These are phyloP conservation scores for Xylaria multiplex DNA, from an alignment of 2,329 filamentous ascomycete species.

Conservation along the genomic window DNA sequence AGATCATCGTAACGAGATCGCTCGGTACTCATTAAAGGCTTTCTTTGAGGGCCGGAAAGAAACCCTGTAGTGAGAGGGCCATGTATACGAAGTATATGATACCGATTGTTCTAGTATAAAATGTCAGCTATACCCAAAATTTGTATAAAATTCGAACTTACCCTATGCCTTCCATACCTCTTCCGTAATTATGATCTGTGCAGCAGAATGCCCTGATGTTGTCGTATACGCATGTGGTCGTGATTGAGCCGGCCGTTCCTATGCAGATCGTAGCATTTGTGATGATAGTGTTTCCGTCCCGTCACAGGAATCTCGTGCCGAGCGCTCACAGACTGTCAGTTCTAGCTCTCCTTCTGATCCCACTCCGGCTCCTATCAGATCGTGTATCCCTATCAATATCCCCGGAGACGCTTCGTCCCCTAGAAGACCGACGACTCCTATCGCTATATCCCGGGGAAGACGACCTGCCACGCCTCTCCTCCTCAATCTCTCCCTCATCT, in stretches of 20 bases:
- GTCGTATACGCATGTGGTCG: not conserved
- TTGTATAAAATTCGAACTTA: slow-evolving; percentile 23
- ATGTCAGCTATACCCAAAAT: slow-evolving; percentile 33
- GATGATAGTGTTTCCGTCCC: not conserved
- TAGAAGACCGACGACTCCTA: slow-evolving; percentile 36
- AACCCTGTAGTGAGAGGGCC: not conserved
- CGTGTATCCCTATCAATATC: slow-evolving; percentile 50
- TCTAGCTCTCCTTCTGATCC: slow-evolving; percentile 26
- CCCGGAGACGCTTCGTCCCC: slow-evolving; percentile 46
- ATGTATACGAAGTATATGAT: slow-evolving; percentile 11
- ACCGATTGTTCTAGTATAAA: slow-evolving; percentile 13
- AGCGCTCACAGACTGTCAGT: slow-evolving; percentile 30
- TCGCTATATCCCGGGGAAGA: slow-evolving; percentile 28
- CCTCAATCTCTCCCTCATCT: slow-evolving; percentile 36
- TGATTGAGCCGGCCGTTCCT: not conserved
- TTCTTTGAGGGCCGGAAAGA: not conserved
- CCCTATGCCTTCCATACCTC: not conserved
- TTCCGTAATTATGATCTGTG: not conserved
- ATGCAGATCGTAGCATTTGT: not conserved
- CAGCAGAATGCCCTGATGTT: not conserved
- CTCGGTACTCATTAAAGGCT: not conserved
- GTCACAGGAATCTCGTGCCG: not conserved
- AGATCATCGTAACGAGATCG: slow-evolving; percentile 42
- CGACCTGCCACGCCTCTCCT: slow-evolving; percentile 14
- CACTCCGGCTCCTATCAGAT: slow-evolving; percentile 27